Base-by-base conservation (phyloP, 164 flowering plant species). In the Cinnamomum chago region DNA sequence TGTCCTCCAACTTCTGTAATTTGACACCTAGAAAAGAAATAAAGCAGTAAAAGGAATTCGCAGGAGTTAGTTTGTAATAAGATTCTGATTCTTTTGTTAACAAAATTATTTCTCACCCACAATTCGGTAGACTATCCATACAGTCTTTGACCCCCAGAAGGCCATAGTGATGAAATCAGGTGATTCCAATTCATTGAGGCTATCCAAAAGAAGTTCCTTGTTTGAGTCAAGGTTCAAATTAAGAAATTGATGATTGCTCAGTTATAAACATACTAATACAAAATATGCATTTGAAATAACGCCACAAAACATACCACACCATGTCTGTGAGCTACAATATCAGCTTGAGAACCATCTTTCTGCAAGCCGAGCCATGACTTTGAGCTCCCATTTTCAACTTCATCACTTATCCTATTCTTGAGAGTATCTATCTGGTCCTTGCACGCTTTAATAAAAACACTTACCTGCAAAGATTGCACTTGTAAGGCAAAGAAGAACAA, bases 321-420 rank as follows among this genome's bases (percentile, higher is more conserved):
- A 81, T 96, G 98, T 81, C 88, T 94, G 84, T 96, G 98, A 30
- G 99, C 99, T 69, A 90, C 81, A 65, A 90, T 83, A 85, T 92
- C 98, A 75, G 90, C 90, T 84, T 89, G 88, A 66, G 86, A 76
- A 51, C 64, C 77, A 79, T 85, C 92, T 72, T 72, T 79, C 69
- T 72, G 78, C 30, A 84, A 71, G 70, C 89, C 88, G 71, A 92
- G 90, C 98, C 98, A 94, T 27, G 90, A 85, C 71, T 81, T 92
- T 50, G 94, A 84, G 64, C 77, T 89, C 30, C 77, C 84, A 75
- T 30, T 75, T 58, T 58, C 70, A 51, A 89, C 90, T 60, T 88
- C 97, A 73, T 83, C 84, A 75, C 66, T 85, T 67, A 96, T 94
- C 74, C 85, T 84, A 75, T 84, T 82, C 77, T 86, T 86, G 25